Evolutionary conservation across 495 filamentous ascomycete species (phyloP), one percentile per base, ranked within the genome.

Genomic region (Penicillium tannophilum): DNA sequence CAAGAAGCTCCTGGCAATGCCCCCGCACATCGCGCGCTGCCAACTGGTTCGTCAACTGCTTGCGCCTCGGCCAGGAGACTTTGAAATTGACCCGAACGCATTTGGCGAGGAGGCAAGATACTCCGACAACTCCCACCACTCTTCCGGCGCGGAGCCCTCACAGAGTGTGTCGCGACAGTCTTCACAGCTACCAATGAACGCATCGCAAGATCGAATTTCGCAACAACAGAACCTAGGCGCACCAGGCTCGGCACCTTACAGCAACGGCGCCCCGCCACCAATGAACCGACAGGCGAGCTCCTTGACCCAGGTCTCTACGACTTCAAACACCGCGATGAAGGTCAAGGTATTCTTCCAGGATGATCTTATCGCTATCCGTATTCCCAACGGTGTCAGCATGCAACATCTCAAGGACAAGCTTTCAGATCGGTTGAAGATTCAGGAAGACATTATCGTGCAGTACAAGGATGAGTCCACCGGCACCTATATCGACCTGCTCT

Each of bases 261-360:
- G 62, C 59, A 83, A 79, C 51, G 79, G 79, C 19, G 55, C 68
- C 59, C 64, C 81, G 56, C 70, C 81, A 58, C 61, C 84, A 46
- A 86, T 90, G 80, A 81, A 85, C 54, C 88, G 90, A 19, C 89
- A 93, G 62, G 71, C 84, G 6, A 91, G 88, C 55, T 88, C 88
- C 10, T 79, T 92, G 17, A 90, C 89, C 2, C 88, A 91, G 59
- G 82, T 84, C 3, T 91, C 90, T 0, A 72, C 74, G 41, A 64
- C 72, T 12, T 82, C 80, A 26, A 73, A 75, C 45, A 68, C 77
- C 57, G 78, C 79, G 1, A 85, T 96, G 75, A 98, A 97, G 72
- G 90, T 98, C 69, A 98, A 98, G 76, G 87, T 97, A 39, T 93
- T 89, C 74, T 95, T 91, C 77, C 84, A 90, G 61, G 90, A 94